Percentiles rank a stretch among this genome's conserved stretches.
Evolutionary conservation across 306 rosid genomes (phyloP).

Genomic region (Morella rubra): DNA sequence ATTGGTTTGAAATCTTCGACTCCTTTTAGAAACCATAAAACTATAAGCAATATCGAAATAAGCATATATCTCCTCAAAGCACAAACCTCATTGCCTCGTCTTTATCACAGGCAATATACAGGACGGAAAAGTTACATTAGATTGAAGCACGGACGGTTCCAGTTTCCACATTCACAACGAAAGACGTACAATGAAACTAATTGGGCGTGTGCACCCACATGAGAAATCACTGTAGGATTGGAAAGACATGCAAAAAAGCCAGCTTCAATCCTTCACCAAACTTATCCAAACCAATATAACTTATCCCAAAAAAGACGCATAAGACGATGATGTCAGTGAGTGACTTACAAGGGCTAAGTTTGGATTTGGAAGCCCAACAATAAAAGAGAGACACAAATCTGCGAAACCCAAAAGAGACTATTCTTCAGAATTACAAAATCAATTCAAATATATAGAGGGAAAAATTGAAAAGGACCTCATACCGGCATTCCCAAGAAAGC

Average conservation of each 20-base stretch:
- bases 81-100: constrained; percentile 6
- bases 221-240: constrained; percentile 7
- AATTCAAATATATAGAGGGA: constrained; percentile 20
- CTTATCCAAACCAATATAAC: constrained; percentile 20
- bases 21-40: background rate
- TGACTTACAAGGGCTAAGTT: constrained; percentile 20
- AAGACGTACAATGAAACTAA: background rate
- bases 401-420: constrained; percentile 35
- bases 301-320: constrained; percentile 7
- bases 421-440: constrained; percentile 20
- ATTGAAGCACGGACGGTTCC: background rate
- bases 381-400: constrained; percentile 18
- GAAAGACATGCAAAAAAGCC: constrained; percentile 1
- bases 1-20: background rate
- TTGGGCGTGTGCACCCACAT: constrained; percentile 5
- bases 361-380: constrained; percentile 14
- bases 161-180: background rate
- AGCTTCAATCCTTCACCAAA: background rate
- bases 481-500: constrained; percentile 29
- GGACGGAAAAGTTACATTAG: background rate
- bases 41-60: background rate
- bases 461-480: constrained; percentile 1
- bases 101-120: background rate
- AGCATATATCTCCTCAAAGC: background rate
- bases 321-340: constrained; percentile 6